Base-by-base conservation (phyloP, 148 eudicot genomes). In the Rhododendron williamsianum region DNA sequence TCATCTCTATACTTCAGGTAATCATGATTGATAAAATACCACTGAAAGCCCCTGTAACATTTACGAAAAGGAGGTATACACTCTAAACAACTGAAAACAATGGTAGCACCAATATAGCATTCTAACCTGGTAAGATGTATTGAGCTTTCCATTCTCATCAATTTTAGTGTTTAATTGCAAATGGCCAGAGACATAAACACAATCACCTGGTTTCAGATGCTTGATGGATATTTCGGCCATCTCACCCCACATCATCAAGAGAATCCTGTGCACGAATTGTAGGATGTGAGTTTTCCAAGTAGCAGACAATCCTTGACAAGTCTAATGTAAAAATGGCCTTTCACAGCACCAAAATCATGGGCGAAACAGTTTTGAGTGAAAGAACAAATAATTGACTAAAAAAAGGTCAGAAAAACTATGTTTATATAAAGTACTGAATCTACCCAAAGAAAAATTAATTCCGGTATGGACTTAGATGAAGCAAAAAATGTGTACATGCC, bases 151-250 rank as follows among this genome's bases (percentile, higher is more conserved):
- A 41, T 91, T 69, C 52, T 72, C 84, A 76, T 73, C 88, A 58
- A 33, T 58, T 84, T 86, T 90, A 38, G 82, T 81, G 73, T 83
- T 90, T 76, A 93, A 92, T 63, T 84, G 86, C 10, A 96, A 87
- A 77, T 79, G 86, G 69, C 98, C 98, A 38, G 95, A 92, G 83
- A 96, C 93, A 82, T 92, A 94, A 46, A 96, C 86, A 82, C 83
- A 90, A 84, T 96, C 98, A 73, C 91, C 78, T 65, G 82, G 89
- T 84, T 93, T 93, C 86, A 96, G 74, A 92, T 94, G 94, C 36
- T 88, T 85, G 65, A 89, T 63, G 52, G 93, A 93, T 82, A 86
- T 85, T 82, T 90, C 89, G 27, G 96, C 98, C 88, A 94, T 89
- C 78, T 91, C 90, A 80, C 78, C 87, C 98, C 92, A 87, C 92